Base-by-base conservation (phyloP, 2,329 filamentous ascomycete genomes). In the Diaporthe citriasiana region DNA sequence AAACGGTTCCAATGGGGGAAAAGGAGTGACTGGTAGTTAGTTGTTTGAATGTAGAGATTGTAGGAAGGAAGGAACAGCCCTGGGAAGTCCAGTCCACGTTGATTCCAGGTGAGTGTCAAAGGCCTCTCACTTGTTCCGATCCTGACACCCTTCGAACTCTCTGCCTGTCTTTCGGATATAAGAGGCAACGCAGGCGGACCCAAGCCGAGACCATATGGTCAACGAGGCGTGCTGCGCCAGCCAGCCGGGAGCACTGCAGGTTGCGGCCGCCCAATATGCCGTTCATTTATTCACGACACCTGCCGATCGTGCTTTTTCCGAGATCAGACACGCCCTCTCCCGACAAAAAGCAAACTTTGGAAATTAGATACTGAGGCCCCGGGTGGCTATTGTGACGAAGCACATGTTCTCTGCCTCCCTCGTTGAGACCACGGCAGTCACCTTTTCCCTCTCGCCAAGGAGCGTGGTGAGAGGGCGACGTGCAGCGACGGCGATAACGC, bases 271-370 rank as follows among this genome's bases (percentile, higher is more conserved):
- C 45, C 60, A 51, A 50, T 50, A 51, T 68, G 47, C 22, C 47
- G 45, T 51, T 68, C 63, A 68, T 68, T 17, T 68, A 68, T 68
- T 35, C 33, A 7, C 47, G n/a, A 68, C 47, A 35, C 45, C 63
- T 25, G 33, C 63, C 47, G 63, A 40, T 27, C 22, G 33, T 68
- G 63, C 63, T 53, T 53, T 53, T 68, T 47, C 63, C 63, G 63
- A 51, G n/a, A 40, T 68, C 63, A 68, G 27, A 68, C 63, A 68
- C 47, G 47, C 45, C 47, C 47, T 53, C 63, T 40, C 63, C 35
- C 7, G 68, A 38, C 51, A 47, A 70, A 70, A 70, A 56, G 51
- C 51, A 70, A 70, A 47, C 25, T 42, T 50, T 27, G 33, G 38
- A 19, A 70, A 17, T n/a, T 38, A 51, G 33, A 45, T 25, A 5